A percentile compares a stretch with the other conserved stretches of the same genome.
Evolutionary conservation across 2,329 filamentous ascomycete species (phyloP).

Genomic region (Colletotrichum lindemuthianum): DNA sequence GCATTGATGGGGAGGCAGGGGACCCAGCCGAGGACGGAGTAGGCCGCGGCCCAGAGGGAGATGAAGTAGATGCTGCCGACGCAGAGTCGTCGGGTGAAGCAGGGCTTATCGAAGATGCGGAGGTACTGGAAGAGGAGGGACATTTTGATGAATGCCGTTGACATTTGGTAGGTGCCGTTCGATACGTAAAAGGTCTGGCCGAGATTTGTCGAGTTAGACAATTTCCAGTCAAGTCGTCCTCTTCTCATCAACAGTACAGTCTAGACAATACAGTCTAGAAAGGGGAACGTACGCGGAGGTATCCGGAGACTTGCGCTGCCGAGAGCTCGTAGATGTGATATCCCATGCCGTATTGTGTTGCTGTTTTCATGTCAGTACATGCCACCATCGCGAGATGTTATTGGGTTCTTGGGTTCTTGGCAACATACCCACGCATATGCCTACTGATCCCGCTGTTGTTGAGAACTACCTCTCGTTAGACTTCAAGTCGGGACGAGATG

Average conservation of each 20-base stretch:
- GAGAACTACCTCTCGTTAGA: not conserved
- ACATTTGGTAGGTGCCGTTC: constrained; percentile 45
- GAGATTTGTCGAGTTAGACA: too few species aligned
- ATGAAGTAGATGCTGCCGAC: constrained; percentile 23
- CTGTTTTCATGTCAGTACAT: constrained; percentile 10
- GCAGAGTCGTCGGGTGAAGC: constrained; percentile 40
- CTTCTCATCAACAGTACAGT: not conserved
- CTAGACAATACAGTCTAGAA: too few species aligned
- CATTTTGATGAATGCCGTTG: constrained; percentile 49
- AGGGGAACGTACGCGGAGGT: constrained; percentile 38
- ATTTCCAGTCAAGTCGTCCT: too few species aligned
- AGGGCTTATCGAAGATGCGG: constrained; percentile 44
- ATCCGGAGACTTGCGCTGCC: constrained; percentile 29
- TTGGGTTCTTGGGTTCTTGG: not conserved
- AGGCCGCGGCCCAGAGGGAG: constrained; percentile 40
- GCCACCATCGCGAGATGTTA: accelerated
- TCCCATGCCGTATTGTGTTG: constrained; percentile 41
- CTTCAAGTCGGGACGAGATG: too few species aligned
- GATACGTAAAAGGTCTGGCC: constrained; percentile 46
- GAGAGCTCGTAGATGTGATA: constrained; percentile 38
- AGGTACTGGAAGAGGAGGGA: constrained; percentile 50
- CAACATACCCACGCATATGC: constrained; percentile 25
- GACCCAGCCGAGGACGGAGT: constrained; percentile 43
- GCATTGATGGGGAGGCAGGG: constrained; percentile 41
- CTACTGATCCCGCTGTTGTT: constrained; percentile 15